Evolutionary conservation across 331 rosid genomes (phyloP), one percentile per base, ranked within the genome.

Genomic region (Pyracantha coccinea): DNA sequence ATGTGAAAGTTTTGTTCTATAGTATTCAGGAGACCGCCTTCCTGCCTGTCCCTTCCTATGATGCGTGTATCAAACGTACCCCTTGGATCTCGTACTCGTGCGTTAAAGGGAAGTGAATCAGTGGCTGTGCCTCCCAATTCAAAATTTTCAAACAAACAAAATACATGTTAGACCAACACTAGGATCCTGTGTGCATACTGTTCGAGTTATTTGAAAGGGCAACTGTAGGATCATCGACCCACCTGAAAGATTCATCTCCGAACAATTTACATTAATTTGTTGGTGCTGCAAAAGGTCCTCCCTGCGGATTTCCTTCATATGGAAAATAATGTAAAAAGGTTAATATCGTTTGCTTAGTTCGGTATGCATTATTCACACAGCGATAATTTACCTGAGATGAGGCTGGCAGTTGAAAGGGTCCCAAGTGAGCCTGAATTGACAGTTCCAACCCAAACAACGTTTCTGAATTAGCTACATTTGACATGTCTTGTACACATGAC

Each of bases 311-410:
- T 75, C 76, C 91, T 87, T 85, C 14, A 54, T 25, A 83, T 14
- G 73, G 62, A 28, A 38, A 77, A 69, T 15, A 62, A 77, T 38
- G 67, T 55, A 59, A 75, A 76, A 66, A n/a, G 63, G 70, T 32
- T 61, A 47, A 17, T 62, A 73, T 66, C 32, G 45, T 66, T 61
- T 17, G 29, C 25, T 52, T 35, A 38, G 19, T 35, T 27, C 25
- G 1, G 7, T 62, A 65, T 63, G 72, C 65, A 29, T 52, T 24
- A 16, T 24, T 54, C 16, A 11, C 21, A 27, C n/a, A 44, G 52
- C 14, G 3, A 67, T 68, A 62, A 62, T 57, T 80, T 81, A 89
- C 97, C 93, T 83, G 85, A 15, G 85, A 77, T 19, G 90, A 50
- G 55, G 59, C 67, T 71, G 75, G 78, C 16, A 57, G 84, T 20